A percentile compares a stretch with the other conserved stretches of the same genome.
phyloP scores from a whole-genome alignment of 2,329 filamentous ascomycete genomes.

The Leptographium flavum region DNA sequence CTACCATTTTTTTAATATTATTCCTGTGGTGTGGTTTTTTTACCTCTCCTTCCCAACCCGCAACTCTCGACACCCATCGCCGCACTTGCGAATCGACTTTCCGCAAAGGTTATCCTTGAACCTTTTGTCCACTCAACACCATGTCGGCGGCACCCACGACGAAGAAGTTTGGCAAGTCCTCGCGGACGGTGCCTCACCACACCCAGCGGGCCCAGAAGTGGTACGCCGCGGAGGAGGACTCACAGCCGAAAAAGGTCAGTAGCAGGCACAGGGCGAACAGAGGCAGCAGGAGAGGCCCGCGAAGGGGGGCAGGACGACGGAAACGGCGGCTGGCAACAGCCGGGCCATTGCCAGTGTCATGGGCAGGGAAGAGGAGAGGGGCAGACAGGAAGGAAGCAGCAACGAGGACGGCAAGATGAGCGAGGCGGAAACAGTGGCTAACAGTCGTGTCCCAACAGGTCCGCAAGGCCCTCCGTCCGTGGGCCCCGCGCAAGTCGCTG shows the following conservation, averaged over 20 bases:
- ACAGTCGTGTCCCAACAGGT: conserved; percentile 43
- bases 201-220: conserved; percentile 95
- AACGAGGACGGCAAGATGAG: not conserved
- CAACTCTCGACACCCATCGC: conserved; percentile 5
- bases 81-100: conserved; percentile 5
- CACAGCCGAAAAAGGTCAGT: conserved; percentile 89
- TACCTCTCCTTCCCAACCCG: not conserved
- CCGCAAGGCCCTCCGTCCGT: conserved; percentile 84
- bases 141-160: conserved; percentile 61
- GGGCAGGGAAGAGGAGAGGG: not conserved
- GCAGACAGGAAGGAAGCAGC: not conserved
- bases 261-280: too few relatives aligned
- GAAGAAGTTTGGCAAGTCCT: conserved; percentile 90
- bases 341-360: not conserved
- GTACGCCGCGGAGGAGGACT: conserved; percentile 92
- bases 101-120: conserved; percentile 6
- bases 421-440: conserved; percentile 9
- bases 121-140: conserved; percentile 20
- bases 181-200: conserved; percentile 75
- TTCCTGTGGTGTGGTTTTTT: conserved; percentile 9
- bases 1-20: conserved; percentile 8
- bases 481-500: conserved; percentile 77
- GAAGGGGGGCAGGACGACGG: not conserved
- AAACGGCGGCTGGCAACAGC: too few relatives aligned
- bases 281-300: not conserved